Evolutionary conservation across 2,329 filamentous ascomycete species (phyloP).

Genomic region (Acrocalymma vagum): DNA sequence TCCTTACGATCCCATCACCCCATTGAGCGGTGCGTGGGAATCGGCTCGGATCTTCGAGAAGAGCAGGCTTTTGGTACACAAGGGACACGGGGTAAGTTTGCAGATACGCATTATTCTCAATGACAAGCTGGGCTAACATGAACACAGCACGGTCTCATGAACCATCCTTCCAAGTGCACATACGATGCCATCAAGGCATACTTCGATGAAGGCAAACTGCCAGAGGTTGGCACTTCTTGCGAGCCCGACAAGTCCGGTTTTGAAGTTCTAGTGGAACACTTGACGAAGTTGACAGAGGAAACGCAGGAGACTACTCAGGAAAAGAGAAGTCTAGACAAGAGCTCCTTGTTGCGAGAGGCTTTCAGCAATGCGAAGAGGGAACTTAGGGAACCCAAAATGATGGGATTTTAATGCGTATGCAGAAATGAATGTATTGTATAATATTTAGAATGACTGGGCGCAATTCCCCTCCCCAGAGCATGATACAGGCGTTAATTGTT

Average conservation of each 20-base stretch:
- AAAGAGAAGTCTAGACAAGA: too few species aligned
- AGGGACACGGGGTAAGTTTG: slow-evolving; percentile 18
- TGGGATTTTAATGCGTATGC: too few species aligned
- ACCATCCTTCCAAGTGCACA: slow-evolving; percentile 17
- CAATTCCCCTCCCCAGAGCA: too few species aligned
- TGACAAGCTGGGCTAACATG: too few species aligned
- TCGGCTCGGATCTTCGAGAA: slow-evolving; percentile 19
- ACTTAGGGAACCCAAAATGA: too few species aligned
- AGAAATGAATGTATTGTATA: too few species aligned
- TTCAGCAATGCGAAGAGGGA: too few species aligned
- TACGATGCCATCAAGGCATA: slow-evolving; percentile 16
- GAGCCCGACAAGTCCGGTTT: slow-evolving; percentile 16
- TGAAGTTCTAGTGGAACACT: slow-evolving; percentile 10
- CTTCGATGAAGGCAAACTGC: slow-evolving; percentile 21
- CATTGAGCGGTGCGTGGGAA: slow-evolving; percentile 22
- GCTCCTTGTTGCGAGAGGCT: too few species aligned
- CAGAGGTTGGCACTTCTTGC: slow-evolving; percentile 18
- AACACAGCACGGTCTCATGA: slow-evolving; percentile 8
- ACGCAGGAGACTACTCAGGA: too few species aligned
- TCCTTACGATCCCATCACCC: slow-evolving; percentile 24
- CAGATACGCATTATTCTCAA: not conserved
- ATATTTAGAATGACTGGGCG: too few species aligned
- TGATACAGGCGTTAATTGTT: too few species aligned
- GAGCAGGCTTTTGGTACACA: slow-evolving; percentile 20
- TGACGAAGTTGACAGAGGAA: too few species aligned